Percentiles rank a stretch among this genome's conserved stretches.
Conservation (phyloP, 2,329 filamentous ascomycete species). For the Hypoxylon sp. region DNA sequence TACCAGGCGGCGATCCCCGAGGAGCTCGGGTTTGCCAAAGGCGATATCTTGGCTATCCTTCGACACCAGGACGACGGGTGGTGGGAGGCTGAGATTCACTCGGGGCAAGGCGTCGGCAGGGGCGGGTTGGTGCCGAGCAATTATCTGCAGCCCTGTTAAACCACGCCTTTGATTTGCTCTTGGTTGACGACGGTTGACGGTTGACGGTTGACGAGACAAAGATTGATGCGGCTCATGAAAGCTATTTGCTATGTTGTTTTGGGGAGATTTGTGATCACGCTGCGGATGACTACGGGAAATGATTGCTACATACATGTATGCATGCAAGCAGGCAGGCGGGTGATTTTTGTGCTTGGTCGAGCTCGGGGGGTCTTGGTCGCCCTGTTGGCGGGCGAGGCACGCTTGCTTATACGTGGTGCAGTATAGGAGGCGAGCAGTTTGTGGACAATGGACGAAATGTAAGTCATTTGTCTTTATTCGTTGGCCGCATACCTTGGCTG, state of each 20-base stretch:
- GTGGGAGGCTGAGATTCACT: constrained; percentile 97
- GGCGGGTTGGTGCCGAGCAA: constrained; percentile 76
- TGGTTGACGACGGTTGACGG: constrained; percentile 25
- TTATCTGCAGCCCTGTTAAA: constrained; percentile 66
- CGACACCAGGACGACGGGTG: constrained; percentile 96
- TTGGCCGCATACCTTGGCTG: constrained; percentile 12
- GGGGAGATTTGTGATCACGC: constrained; percentile 18
- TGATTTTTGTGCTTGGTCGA: constrained; percentile 22
- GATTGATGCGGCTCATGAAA: constrained; percentile 35
- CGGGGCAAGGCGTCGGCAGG: constrained; percentile 65
- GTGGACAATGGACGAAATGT: too few species aligned
- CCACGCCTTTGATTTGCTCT: constrained; percentile 20
- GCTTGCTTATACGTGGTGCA: constrained; percentile 11
- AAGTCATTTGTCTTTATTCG: constrained; percentile 21
- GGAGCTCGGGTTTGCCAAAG: constrained; percentile 92
- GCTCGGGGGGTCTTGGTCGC: constrained; percentile 4
- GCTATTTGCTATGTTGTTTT: neutral
- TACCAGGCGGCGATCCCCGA: constrained; percentile 96
- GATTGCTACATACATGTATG: constrained; percentile 33
- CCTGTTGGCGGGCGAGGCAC: constrained; percentile 11
- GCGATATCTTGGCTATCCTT: constrained; percentile 88
- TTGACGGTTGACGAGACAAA: constrained; percentile 34
- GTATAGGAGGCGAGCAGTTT: neutral
- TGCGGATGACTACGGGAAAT: constrained; percentile 8
- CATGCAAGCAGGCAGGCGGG: constrained; percentile 6